These are phyloP conservation scores for Wilcoxina mikolae DNA, from an alignment of 495 filamentous ascomycete genomes.

Conservation along the genomic window DNA sequence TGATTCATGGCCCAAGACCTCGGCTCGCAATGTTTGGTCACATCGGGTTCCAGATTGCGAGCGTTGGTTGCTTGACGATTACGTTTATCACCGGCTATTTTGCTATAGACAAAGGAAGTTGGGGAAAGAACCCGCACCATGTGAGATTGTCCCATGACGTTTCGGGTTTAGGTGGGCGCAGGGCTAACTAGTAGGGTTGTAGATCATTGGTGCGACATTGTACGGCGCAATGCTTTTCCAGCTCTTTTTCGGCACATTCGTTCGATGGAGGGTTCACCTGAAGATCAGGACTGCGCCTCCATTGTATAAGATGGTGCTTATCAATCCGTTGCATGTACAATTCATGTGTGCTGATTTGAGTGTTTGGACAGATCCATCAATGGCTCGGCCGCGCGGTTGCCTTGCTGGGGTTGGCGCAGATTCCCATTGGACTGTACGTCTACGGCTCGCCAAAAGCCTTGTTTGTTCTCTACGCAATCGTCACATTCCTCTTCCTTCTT, in stretches of 20 bases:
- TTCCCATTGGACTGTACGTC: constrained; percentile 76
- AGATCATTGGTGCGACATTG: constrained; percentile 78
- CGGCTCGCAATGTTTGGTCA: constrained; percentile 60
- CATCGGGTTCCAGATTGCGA: constrained; percentile 73
- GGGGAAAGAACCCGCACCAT: constrained; percentile 84
- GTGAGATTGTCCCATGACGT: constrained; percentile 22
- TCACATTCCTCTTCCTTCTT: constrained; percentile 19
- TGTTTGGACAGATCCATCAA: constrained; percentile 46
- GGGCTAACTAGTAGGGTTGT: constrained; percentile 8
- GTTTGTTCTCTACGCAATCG: constrained; percentile 74
- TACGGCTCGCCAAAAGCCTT: constrained; percentile 76
- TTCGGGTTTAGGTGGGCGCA: neutral
- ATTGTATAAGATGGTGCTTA: constrained; percentile 21
- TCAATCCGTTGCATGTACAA: neutral
- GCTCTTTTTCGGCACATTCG: constrained; percentile 56
- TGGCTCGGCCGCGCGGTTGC: constrained; percentile 69
- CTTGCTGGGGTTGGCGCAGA: constrained; percentile 69
- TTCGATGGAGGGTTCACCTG: constrained; percentile 48
- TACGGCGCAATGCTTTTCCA: constrained; percentile 76
- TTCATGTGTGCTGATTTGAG: neutral
- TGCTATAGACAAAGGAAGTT: constrained; percentile 60
- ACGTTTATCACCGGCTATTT: constrained; percentile 63
- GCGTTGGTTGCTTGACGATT: constrained; percentile 54
- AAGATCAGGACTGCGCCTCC: constrained; percentile 18
- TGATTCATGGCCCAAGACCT: constrained; percentile 41